Percentiles rank a stretch among this genome's conserved stretches.
Conservation (phyloP, 805 yeast species). For the Starmerella tilneyi region DNA sequence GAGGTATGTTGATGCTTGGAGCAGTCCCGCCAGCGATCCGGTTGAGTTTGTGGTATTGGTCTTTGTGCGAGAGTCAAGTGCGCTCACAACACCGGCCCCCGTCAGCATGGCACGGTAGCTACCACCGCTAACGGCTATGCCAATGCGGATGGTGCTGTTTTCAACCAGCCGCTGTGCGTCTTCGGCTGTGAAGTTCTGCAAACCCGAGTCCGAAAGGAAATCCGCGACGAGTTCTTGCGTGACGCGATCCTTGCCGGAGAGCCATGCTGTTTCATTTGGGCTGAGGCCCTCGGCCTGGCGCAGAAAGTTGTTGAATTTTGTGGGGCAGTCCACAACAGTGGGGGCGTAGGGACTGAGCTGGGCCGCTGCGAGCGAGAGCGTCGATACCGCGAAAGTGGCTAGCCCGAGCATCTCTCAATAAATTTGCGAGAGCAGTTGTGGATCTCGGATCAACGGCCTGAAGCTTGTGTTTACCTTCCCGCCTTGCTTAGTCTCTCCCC, state of each 20-base stretch:
- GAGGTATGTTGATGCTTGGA: conserved; percentile 60
- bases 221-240: not conserved
- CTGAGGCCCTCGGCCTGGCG: conserved; percentile 3
- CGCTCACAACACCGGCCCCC: conserved; percentile 78
- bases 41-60: conserved; percentile 36
- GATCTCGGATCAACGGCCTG: too few species aligned
- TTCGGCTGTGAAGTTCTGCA: not conserved
- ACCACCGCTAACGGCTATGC: conserved; percentile 65
- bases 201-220: not conserved
- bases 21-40: conserved; percentile 58
- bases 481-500: too few species aligned
- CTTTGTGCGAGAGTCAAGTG: conserved; percentile 60
- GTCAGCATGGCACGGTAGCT: conserved; percentile 81
- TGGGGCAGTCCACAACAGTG: not conserved
- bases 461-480: too few species aligned
- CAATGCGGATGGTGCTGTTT: conserved; percentile 32
- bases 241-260: conserved; percentile 1
- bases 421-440: not conserved
- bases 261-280: not conserved
- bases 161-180: not conserved
- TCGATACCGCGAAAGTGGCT: not conserved
- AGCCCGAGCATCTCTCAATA: not conserved
- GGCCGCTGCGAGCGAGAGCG: conserved; percentile 2
- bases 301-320: not conserved
- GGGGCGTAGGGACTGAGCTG: conserved; percentile 8